A percentile compares a stretch with the other conserved stretches of the same genome.
Evolutionary conservation across 805 yeast genomes (phyloP).

Genomic region (Danielia oregonensis): DNA sequence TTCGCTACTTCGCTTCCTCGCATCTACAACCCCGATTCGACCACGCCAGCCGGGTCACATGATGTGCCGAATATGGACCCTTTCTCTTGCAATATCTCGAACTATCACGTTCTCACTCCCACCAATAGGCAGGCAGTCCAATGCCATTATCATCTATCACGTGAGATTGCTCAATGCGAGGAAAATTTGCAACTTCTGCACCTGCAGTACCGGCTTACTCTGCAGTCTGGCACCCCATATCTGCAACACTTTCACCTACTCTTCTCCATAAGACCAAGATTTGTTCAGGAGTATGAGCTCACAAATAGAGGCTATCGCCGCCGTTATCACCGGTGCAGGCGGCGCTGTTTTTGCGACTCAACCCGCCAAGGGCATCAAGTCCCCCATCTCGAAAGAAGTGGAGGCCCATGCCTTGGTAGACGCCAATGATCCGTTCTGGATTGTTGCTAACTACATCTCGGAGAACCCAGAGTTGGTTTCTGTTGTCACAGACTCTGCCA

Average conservation of each 20-base stretch:
- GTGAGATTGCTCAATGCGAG: constrained; percentile 19
- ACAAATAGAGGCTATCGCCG: constrained; percentile 16
- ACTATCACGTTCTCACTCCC: background rate
- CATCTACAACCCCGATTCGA: too few relatives aligned
- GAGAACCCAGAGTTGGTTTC: constrained; percentile 27
- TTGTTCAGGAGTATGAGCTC: constrained; percentile 1
- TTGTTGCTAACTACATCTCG: constrained; percentile 32
- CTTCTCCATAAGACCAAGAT: too few relatives aligned
- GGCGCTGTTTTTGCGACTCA: constrained; percentile 43
- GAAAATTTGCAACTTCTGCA: background rate
- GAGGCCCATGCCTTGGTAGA: constrained; percentile 30
- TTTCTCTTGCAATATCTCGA: too few relatives aligned
- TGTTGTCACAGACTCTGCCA: constrained; percentile 49
- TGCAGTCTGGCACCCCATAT: background rate
- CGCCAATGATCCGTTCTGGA: constrained; percentile 52
- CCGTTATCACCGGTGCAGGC: constrained; percentile 21
- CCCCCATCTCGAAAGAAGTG: constrained; percentile 27
- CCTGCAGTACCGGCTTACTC: background rate
- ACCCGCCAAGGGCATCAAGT: constrained; percentile 41
- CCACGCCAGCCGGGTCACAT: too few relatives aligned
- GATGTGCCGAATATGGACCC: too few relatives aligned
- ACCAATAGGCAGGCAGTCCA: constrained; percentile 12
- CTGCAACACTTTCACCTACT: background rate
- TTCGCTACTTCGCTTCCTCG: too few relatives aligned
- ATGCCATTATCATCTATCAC: constrained; percentile 14